Evolutionary conservation across 2,329 filamentous ascomycete genomes (phyloP), one percentile per base, ranked within the genome.

Genomic region (Cladorrhinum sp.): DNA sequence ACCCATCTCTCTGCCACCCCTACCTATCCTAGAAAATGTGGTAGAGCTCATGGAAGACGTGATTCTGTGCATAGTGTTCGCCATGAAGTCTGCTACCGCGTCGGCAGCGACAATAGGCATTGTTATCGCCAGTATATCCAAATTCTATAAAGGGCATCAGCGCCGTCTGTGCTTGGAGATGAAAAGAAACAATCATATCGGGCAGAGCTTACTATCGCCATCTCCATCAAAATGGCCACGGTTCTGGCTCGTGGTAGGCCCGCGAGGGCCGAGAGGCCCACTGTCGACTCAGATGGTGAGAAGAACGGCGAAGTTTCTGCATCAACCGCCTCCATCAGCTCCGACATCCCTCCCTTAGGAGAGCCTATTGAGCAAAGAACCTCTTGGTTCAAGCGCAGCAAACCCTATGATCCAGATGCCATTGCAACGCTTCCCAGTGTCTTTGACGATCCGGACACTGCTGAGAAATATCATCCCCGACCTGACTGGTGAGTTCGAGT

Each of bases 381-480:
- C 4, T 76, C 75, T 53, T 75, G 69, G 62, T 77, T 71, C 55
- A 70, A 75, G 58, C 68, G 66, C 13, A 61, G 65, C 12, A 67
- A 57, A 5, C 27, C 41, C 1, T 66, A 72, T 20, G 69, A 74
- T 27, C 65, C 65, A 5, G 69, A 74, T 58, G 75, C 73, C 13
- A 69, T 75, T 4, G 76, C 75, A 1, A 78, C 76, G 0, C 74
- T 74, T 58, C 62, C 62, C 13, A 73, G 69, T 53, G 76, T 78
- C 1, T 78, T 75, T 32, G 76, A 78, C 50, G 74, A 77, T 23
- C 69, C 72, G 0, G 70, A 72, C 1, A 70, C 72, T 0, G 70
- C 73, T 1, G 69, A 72, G 2, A 72, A 73, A 56, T 77, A 77
- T 52, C 66, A 70, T 1, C 76, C 75, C 1, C 63, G 55, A 1